Base-by-base conservation (phyloP, 106 monocot species). In the Hemerocallis citrina region DNA sequence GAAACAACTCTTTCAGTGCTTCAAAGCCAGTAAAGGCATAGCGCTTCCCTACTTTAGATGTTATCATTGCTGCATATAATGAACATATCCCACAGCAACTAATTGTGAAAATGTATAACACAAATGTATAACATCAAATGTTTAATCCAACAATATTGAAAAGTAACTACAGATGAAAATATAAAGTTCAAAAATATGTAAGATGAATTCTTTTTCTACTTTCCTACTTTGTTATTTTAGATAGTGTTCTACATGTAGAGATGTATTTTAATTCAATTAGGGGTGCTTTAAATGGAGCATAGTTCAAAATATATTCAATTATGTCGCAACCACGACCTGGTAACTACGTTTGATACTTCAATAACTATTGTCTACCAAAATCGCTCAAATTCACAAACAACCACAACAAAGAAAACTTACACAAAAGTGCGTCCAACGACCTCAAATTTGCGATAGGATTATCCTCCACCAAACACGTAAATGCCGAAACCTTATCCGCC, bases 1-100 rank as follows among this genome's bases (percentile, higher is more conserved):
- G 61, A 47, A 94, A 94, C 69, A 94, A 59, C 62, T 89, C 94
- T 62, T 75, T 83, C 25, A 94, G 47, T 17, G 85, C 89, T 55
- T 86, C 94, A 67, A 86, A 94, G 5, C 94, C 85, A 72, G 75
- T 78, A 75, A 94, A 89, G 32, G 94, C 94, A 75, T 83, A 94
- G 16, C 94, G 82, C 45, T 94, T 94, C 27, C 94, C 94, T 6
- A 89, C 94, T 69, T 89, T 94, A 56, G 94, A 82, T 38, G 85
- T 83, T 47, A 94, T 83, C 89, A 94, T 83, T 40, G 80, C 93
- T 94, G 85, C 72, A 83, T 42, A 42, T 55, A 28, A 68, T 30
- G 27, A 8, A 75, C 47, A 52, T 23, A 30, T 16, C 8, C n/a
- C 21, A 27, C 4, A 35, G 17, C 4, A 16, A 14, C 3, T 15